Evolutionary conservation across 176 grass and related monocot genomes (phyloP), one percentile per base, ranked within the genome.

Genomic region (Oryza australiensis): DNA sequence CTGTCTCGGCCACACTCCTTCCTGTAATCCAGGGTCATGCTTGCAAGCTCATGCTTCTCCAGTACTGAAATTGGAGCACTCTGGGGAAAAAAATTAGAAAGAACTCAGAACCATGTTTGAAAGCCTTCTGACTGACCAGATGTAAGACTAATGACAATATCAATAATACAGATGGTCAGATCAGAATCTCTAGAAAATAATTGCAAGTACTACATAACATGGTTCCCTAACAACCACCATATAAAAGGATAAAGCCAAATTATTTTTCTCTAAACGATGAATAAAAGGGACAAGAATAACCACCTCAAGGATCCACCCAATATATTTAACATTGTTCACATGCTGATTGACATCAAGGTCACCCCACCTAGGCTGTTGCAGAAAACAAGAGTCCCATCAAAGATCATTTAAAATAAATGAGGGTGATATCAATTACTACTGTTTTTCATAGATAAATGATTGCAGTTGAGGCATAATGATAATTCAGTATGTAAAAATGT

Each of bases 251-350:
- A 72, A 10, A 18, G 24, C 41, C 41, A 48, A 57, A 41, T 24
- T 40, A 62, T 72, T 60, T 60, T 23, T 9, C 9, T 60, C 20
- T 60, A n/a, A 24, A 60, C 20, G 3, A 60, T 23, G 22, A 57
- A 60, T 22, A 42, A 26, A 29, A 12, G 9, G 7, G 12, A 11
- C 0, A 14, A 66, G 38, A 12, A 75, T 60, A 86, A 75, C 69
- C 86, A 99, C 97, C 97, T 99, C 97, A 70, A 99, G 85, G 75
- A 99, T 99, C 97, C 97, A 99, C 33, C 97, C 97, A 77, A 99
- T 91, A 82, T 99, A 99, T 72, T 99, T 99, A 42, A 99, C 97
- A 78, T 99, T 99, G 72, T 99, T 99, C 87, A 99, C 97, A 69
- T 99, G 97, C 81, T 99, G 97, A 76, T 99, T 99, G 34, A 99